Evolutionary conservation across 2,329 filamentous ascomycete genomes (phyloP).

Genomic region (Exophiala sp.): DNA sequence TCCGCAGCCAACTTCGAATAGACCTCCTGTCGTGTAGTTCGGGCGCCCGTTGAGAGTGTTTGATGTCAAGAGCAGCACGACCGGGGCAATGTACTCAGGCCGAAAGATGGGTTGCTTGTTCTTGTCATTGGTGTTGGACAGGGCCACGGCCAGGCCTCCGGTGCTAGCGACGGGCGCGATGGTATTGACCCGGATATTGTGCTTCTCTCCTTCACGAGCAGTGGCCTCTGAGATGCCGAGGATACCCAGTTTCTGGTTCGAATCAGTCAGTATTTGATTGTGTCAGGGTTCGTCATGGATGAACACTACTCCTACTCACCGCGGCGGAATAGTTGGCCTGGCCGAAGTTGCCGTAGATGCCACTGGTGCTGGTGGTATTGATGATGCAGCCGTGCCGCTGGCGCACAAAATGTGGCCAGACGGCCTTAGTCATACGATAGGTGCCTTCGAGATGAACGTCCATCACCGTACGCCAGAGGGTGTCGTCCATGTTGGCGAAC

Average conservation of each 20-base stretch:
- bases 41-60: conserved; percentile 66
- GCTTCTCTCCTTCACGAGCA: conserved; percentile 86
- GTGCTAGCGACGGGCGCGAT: conserved; percentile 96
- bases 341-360: conserved; percentile 98
- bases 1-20: conserved; percentile 92
- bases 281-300: not conserved
- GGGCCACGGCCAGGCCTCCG: conserved; percentile 78
- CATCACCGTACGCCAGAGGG: conserved; percentile 84
- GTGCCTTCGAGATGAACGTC: conserved; percentile 90
- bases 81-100: conserved; percentile 90
- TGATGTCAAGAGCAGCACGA: conserved; percentile 79
- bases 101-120: conserved; percentile 97
- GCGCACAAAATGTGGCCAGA: conserved; percentile 95
- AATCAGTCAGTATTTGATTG: conserved; percentile 4
- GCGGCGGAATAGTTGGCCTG: conserved; percentile 95
- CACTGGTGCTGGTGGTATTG: conserved; percentile 93
- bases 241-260: conserved; percentile 73
- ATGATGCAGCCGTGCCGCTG: conserved; percentile 96
- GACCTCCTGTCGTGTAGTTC: conserved; percentile 77
- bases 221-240: conserved; percentile 90
- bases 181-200: conserved; percentile 97
- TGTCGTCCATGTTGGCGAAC: conserved; percentile 95
- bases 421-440: conserved; percentile 93
- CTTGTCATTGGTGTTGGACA: conserved; percentile 81
- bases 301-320: conserved; percentile 46